These are phyloP conservation scores for Acrodontium crateriforme DNA, from an alignment of 2,329 filamentous ascomycete genomes.

Conservation along the genomic window DNA sequence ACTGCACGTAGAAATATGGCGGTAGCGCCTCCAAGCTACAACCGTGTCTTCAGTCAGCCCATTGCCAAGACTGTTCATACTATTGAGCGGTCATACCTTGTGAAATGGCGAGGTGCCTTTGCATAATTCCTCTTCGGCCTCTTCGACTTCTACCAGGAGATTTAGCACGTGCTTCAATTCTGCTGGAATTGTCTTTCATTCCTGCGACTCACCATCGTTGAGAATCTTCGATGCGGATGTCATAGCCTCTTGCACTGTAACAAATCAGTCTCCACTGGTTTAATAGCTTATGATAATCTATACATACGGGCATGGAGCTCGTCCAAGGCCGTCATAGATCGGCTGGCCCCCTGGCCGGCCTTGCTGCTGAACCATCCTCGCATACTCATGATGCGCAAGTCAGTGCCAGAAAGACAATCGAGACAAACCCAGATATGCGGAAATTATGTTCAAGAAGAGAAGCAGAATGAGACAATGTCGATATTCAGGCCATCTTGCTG, in stretches of 20 bases:
- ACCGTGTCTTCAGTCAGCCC: constrained; percentile 4
- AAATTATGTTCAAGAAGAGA: too few relatives aligned
- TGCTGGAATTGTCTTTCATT: background rate
- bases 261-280: constrained; percentile 6
- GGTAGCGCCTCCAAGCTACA: constrained; percentile 63
- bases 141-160: constrained; percentile 60
- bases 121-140: constrained; percentile 59
- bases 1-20: constrained; percentile 76
- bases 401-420: too few relatives aligned
- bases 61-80: background rate
- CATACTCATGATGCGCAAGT: constrained; percentile 22
- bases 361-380: constrained; percentile 28
- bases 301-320: constrained; percentile 47
- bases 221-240: constrained; percentile 19
- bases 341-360: constrained; percentile 28
- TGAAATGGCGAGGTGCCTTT: constrained; percentile 77
- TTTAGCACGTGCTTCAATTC: constrained; percentile 7
- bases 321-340: constrained; percentile 40
- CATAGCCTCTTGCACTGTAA: constrained; percentile 33
- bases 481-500: too few relatives aligned
- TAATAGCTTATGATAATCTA: constrained; percentile 16
- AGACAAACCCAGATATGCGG: too few relatives aligned
- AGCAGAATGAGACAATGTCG: too few relatives aligned
- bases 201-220: constrained; percentile 26
- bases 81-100: constrained; percentile 33